Conservation (phyloP, 2,329 filamentous ascomycete genomes). For the Botrytis cinerea region DNA sequence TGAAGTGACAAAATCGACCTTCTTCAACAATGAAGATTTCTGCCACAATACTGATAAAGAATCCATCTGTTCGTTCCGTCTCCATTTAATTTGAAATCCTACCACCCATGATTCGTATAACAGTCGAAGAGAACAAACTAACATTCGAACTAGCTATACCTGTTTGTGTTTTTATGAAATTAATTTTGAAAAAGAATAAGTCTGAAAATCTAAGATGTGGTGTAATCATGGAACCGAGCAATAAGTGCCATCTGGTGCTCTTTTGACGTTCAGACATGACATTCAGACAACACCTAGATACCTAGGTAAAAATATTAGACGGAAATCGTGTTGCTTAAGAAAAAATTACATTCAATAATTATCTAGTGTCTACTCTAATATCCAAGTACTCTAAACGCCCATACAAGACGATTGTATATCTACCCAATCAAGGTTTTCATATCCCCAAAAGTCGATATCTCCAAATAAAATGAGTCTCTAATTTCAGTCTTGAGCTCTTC, state of each 20-base stretch:
- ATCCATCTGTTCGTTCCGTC: background rate
- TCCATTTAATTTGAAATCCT: no score
- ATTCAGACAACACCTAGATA: background rate
- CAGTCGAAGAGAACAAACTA: no score
- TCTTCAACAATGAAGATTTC: no score
- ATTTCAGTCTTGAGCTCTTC: conserved; percentile 57
- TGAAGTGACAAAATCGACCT: no score
- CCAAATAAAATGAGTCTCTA: conserved; percentile 29
- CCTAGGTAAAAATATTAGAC: background rate
- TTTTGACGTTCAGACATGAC: background rate
- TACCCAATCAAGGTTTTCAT: background rate
- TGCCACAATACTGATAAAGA: background rate
- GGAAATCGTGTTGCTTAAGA: background rate
- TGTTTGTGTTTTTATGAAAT: background rate
- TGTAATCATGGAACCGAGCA: background rate
- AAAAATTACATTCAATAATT: background rate
- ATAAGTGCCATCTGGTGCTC: background rate
- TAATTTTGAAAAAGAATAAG: fast-evolving
- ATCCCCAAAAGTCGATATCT: background rate
- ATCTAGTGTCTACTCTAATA: background rate
- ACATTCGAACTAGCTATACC: no score
- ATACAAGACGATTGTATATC: background rate
- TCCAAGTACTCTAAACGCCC: background rate
- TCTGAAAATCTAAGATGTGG: background rate
- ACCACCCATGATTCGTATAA: background rate